Percentiles rank a stretch among this genome's conserved stretches.
These are phyloP conservation scores for Avicennia marina DNA, from an alignment of 257 asterid genomes.

Conservation along the genomic window DNA sequence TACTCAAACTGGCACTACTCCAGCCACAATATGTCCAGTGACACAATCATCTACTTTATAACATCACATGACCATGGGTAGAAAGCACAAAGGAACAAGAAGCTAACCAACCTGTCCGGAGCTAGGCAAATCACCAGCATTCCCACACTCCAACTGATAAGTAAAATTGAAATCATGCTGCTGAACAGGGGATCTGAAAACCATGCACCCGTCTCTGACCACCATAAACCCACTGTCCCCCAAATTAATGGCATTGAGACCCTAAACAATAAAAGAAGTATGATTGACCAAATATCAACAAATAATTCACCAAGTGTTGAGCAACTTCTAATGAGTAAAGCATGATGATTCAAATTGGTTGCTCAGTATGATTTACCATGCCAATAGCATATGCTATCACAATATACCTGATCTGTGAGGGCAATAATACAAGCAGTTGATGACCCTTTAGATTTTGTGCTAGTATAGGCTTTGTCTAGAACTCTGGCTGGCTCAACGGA, in stretches of 20 bases:
- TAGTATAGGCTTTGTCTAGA: slow-evolving; percentile 72
- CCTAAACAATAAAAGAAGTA: slow-evolving; percentile 36
- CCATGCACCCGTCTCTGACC: slow-evolving; percentile 78
- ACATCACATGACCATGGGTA: no score
- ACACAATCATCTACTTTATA: no score
- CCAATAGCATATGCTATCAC: no score
- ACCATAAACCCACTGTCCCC: slow-evolving; percentile 99
- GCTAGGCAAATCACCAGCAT: slow-evolving; percentile 81
- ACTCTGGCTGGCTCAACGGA: slow-evolving; percentile 83
- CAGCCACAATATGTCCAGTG: no score
- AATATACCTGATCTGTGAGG: slow-evolving; percentile 76
- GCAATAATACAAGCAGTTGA: slow-evolving; percentile 96
- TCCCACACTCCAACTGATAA: slow-evolving; percentile 84
- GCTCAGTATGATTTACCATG: no score
- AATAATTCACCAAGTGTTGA: neutral
- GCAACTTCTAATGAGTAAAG: no score
- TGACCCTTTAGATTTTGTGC: slow-evolving; percentile 77
- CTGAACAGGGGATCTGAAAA: slow-evolving; percentile 82
- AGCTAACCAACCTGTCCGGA: slow-evolving; percentile 89
- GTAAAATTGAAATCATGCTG: slow-evolving; percentile 97
- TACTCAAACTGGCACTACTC: no score
- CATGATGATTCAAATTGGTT: no score
- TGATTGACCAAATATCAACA: neutral
- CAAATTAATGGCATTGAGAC: slow-evolving; percentile 82
- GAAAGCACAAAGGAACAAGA: neutral